These are phyloP conservation scores for Allium sativum DNA, from an alignment of 106 monocot genomes.

Conservation along the genomic window DNA sequence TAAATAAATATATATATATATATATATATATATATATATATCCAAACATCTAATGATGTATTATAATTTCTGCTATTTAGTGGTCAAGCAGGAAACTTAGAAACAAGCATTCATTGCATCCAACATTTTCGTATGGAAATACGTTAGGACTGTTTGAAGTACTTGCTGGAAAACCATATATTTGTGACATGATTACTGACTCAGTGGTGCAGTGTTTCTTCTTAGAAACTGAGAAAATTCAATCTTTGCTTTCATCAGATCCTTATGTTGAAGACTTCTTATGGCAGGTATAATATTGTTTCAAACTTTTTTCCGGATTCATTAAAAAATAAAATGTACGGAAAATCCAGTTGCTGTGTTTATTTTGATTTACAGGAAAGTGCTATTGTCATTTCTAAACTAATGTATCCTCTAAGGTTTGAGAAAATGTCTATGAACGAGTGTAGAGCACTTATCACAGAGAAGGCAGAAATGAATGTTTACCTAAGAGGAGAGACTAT, in stretches of 20 bases:
- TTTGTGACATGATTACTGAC: constrained; percentile 86
- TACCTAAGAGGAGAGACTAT: constrained; percentile 77
- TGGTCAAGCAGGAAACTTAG: constrained; percentile 58
- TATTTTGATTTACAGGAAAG: constrained; percentile 57
- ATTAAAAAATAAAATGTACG: too few relatives aligned
- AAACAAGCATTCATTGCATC: constrained; percentile 71
- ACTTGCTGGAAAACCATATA: constrained; percentile 71
- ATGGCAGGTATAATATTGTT: constrained; percentile 64
- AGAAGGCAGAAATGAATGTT: constrained; percentile 71
- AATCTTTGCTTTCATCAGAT: constrained; percentile 35
- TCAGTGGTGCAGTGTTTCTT: constrained; percentile 92
- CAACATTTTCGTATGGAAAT: constrained; percentile 81
- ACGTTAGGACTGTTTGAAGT: constrained; percentile 95
- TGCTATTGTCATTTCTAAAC: constrained; percentile 56
- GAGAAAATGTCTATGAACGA: constrained; percentile 81
- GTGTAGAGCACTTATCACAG: constrained; percentile 57
- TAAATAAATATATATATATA: too few relatives aligned
- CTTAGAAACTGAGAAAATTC: constrained; percentile 77
- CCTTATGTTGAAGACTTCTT: constrained; percentile 69
- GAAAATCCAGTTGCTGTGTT: too few relatives aligned
- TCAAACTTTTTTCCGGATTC: not conserved
- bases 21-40: too few relatives aligned
- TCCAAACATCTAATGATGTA: not conserved
- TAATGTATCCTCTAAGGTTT: constrained; percentile 71
- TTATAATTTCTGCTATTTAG: constrained; percentile 16